Percentiles rank a stretch among this genome's conserved stretches.
Evolutionary conservation across 192 early-diverging fungal genomes (phyloP).

Genomic region (Irineochytrium annulatum): DNA sequence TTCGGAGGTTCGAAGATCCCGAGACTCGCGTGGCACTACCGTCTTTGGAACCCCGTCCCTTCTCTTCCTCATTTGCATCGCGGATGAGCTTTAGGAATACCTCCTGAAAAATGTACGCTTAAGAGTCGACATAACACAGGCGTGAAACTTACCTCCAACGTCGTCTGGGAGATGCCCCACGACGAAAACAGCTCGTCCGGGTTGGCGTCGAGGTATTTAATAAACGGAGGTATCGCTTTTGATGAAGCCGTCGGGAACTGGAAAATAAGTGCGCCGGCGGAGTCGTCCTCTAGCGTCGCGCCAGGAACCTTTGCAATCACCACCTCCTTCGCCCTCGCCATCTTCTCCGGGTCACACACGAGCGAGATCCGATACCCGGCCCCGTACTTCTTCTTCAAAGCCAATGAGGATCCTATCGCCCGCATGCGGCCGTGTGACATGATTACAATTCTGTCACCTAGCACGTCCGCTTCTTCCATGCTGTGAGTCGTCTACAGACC

Average conservation of each 20-base stretch:
- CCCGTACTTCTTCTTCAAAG: slow-evolving; percentile 69
- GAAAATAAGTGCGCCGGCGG: slow-evolving; percentile 50
- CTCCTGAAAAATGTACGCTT: no score
- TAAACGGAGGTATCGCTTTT: slow-evolving; percentile 46
- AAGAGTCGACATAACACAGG: no score
- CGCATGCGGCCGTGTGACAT: slow-evolving; percentile 66
- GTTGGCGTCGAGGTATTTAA: slow-evolving; percentile 47
- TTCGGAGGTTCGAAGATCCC: no score
- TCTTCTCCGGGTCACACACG: slow-evolving; percentile 37
- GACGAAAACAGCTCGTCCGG: slow-evolving; percentile 37
- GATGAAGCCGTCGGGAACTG: no score
- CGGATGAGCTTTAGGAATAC: no score
- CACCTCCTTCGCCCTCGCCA: slow-evolving; percentile 49
- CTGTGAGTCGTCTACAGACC: slow-evolving; percentile 57
- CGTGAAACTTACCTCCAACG: no score
- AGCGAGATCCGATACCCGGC: slow-evolving; percentile 65
- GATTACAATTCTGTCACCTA: slow-evolving; percentile 62
- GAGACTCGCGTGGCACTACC: no score
- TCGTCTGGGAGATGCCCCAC: slow-evolving; percentile 67
- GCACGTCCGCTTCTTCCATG: slow-evolving; percentile 66
- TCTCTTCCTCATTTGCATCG: background rate
- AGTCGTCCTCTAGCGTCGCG: slow-evolving; percentile 55
- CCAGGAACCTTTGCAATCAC: slow-evolving; percentile 43
- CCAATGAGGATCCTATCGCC: slow-evolving; percentile 58
- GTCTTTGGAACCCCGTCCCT: no score